These are phyloP conservation scores for Leishmania tropica DNA, from an alignment of 208 protist species.

Conservation along the genomic window DNA sequence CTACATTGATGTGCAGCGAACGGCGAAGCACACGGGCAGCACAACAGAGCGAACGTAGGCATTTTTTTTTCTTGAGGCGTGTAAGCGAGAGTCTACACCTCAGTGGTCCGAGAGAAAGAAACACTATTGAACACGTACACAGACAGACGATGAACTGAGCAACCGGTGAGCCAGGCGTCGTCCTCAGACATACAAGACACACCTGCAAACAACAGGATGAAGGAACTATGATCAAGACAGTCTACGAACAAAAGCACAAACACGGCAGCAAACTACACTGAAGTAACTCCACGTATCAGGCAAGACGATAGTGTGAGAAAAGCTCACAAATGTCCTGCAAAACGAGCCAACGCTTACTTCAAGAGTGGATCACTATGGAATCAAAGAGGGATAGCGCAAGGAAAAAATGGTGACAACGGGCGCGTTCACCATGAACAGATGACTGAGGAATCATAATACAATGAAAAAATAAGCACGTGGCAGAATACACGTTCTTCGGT, in stretches of 20 bases:
- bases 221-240: conserved; percentile 2
- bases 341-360: not conserved
- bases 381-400: not conserved
- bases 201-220: not conserved
- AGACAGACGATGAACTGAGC: not conserved
- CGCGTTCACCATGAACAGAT: not conserved
- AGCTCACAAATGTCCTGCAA: not conserved
- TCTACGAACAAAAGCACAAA: not conserved
- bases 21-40: not conserved
- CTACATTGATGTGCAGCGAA: not conserved
- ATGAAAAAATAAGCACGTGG: not conserved
- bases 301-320: not conserved
- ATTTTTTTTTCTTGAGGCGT: not conserved
- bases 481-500: not conserved
- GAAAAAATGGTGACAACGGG: not conserved
- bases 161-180: not conserved
- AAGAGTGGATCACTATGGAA: not conserved
- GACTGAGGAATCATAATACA: not conserved
- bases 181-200: not conserved
- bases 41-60: not conserved
- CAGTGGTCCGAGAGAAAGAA: not conserved
- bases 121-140: not conserved
- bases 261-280: not conserved
- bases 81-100: not conserved
- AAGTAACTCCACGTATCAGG: not conserved